These are phyloP conservation scores for Globisporangium middletonii DNA, from an alignment of 352 stramenopile species.

Conservation along the genomic window DNA sequence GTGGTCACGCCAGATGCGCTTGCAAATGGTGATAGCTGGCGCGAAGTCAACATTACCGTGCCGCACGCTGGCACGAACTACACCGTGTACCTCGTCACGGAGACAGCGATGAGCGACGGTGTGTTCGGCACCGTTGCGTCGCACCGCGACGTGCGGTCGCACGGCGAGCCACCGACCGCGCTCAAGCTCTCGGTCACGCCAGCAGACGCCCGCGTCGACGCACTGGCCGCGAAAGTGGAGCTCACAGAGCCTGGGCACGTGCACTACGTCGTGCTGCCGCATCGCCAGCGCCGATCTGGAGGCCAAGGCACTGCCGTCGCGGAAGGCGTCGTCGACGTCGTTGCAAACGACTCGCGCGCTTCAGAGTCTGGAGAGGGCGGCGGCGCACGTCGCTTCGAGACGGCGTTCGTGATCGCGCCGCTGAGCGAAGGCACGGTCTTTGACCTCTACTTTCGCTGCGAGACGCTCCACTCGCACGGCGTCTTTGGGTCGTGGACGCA, in stretches of 20 bases:
- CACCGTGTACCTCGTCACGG: slow-evolving; percentile 67
- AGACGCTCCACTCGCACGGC: slow-evolving; percentile 68
- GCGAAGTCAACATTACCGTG: slow-evolving; percentile 48
- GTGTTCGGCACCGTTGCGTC: slow-evolving; percentile 68
- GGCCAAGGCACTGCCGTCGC: slow-evolving; percentile 8
- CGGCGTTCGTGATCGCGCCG: slow-evolving; percentile 36
- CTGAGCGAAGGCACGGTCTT: slow-evolving; percentile 57
- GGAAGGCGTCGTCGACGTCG: slow-evolving; percentile 13
- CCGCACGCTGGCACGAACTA: slow-evolving; percentile 51
- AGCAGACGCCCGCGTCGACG: slow-evolving; percentile 59
- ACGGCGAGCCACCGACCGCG: slow-evolving; percentile 33
- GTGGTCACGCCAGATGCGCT: slow-evolving; percentile 19
- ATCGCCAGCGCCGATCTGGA: slow-evolving; percentile 21
- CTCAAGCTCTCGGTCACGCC: slow-evolving; percentile 33
- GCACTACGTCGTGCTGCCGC: slow-evolving; percentile 50
- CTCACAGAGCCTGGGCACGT: slow-evolving; percentile 50
- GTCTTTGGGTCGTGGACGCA: slow-evolving; percentile 58
- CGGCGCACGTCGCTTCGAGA: background rate
- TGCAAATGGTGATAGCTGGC: slow-evolving; percentile 24
- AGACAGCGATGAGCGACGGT: slow-evolving; percentile 58
- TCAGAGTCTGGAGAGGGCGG: background rate
- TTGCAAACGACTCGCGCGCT: background rate
- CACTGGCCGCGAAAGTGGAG: slow-evolving; percentile 42
- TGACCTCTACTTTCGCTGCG: slow-evolving; percentile 64
- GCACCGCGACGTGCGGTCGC: slow-evolving; percentile 44